A percentile compares a stretch with the other conserved stretches of the same genome.
Conservation (phyloP, 202 grass and related monocot species). For the Panicum virgatum region DNA sequence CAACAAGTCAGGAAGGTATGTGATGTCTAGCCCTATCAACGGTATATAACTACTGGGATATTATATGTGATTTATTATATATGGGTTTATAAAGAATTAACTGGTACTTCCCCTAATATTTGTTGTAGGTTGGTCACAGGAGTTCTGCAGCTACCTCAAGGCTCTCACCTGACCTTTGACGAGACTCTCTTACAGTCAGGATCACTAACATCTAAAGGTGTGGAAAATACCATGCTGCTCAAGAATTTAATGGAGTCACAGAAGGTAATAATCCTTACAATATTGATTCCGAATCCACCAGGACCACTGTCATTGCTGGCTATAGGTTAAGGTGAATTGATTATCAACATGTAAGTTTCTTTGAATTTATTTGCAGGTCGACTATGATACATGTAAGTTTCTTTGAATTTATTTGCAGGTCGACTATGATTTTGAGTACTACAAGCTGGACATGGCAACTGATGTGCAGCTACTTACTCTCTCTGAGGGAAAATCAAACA, state of each 20-base stretch:
- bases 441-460: constrained; percentile 92
- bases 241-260: constrained; percentile 86
- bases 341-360: no score
- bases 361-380: no score
- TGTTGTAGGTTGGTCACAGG: constrained; percentile 69
- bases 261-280: constrained; percentile 49
- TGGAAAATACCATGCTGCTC: constrained; percentile 78
- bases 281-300: constrained; percentile 5
- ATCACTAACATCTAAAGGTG: constrained; percentile 68
- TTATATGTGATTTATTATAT: neutral
- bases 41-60: neutral
- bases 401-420: constrained; percentile 49
- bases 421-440: constrained; percentile 95
- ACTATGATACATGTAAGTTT: neutral
- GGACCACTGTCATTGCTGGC: neutral
- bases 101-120: constrained; percentile 30
- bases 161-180: constrained; percentile 83
- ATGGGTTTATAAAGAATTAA: neutral
- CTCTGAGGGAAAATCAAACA: constrained; percentile 90
- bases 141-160: constrained; percentile 80
- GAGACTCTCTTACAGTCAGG: constrained; percentile 83
- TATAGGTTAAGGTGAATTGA: neutral
- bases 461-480: constrained; percentile 81
- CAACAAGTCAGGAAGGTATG: constrained; percentile 85
- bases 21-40: constrained; percentile 19